Conservation (phyloP, 2,329 filamentous ascomycete species). For the Knufia petricola region DNA sequence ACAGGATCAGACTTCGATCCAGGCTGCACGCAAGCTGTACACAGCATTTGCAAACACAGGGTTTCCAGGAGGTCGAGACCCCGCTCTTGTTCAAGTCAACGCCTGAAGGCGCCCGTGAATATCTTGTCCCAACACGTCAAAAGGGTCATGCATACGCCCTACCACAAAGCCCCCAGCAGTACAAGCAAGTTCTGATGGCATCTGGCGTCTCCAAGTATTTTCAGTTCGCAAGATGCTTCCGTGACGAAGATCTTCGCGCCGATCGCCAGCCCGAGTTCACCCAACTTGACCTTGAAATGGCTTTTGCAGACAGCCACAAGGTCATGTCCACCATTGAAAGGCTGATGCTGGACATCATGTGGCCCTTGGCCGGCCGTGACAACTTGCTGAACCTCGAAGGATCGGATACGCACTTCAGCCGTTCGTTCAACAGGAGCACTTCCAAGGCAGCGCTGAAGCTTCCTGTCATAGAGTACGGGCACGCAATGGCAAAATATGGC, state of each 20-base stretch:
- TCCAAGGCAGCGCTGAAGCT: constrained; percentile 15
- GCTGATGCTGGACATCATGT: constrained; percentile 15
- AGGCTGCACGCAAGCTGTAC: constrained; percentile 47
- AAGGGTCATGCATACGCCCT: constrained; percentile 75
- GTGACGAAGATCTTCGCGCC: constrained; percentile 84
- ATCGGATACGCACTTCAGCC: neutral
- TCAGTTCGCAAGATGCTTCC: constrained; percentile 89
- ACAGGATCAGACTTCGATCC: constrained; percentile 62
- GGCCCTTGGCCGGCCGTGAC: constrained; percentile 9
- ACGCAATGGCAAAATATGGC: constrained; percentile 71
- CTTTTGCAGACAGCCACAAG: constrained; percentile 63
- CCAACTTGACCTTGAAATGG: constrained; percentile 90
- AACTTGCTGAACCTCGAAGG: constrained; percentile 11
- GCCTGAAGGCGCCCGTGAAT: constrained; percentile 88
- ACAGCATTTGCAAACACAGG: constrained; percentile 45
- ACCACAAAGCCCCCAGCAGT: constrained; percentile 94
- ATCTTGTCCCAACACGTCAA: constrained; percentile 76
- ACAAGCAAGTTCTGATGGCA: constrained; percentile 96
- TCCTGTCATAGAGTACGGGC: constrained; percentile 48
- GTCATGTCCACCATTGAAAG: constrained; percentile 52
- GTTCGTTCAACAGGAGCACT: constrained; percentile 5
- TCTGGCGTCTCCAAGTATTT: constrained; percentile 74
- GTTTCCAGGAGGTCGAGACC: constrained; percentile 76
- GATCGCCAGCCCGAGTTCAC: constrained; percentile 97
- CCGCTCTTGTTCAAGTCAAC: constrained; percentile 96